A percentile compares a stretch with the other conserved stretches of the same genome.
Evolutionary conservation across 2,329 filamentous ascomycete species (phyloP).

Genomic region (Beauveria pseudobassiana): DNA sequence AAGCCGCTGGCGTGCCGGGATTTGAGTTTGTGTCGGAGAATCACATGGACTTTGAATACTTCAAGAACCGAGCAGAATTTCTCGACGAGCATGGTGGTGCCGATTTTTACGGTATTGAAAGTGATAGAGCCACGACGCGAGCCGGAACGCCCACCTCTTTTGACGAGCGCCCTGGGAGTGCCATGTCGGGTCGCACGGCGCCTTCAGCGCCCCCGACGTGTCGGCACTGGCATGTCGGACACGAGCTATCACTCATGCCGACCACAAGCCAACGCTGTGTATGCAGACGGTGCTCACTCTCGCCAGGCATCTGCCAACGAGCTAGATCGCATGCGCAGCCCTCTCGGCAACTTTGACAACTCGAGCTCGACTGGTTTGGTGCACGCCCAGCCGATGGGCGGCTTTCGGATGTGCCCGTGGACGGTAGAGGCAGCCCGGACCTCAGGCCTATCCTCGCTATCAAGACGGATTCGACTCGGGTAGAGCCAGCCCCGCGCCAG

Average conservation of each 20-base stretch:
- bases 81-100: slow-evolving; percentile 79
- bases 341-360: slow-evolving; percentile 44
- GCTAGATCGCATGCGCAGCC: slow-evolving; percentile 32
- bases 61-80: slow-evolving; percentile 85
- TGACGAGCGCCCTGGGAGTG: slow-evolving; percentile 45
- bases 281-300: neutral
- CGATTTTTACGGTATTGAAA: slow-evolving; percentile 55
- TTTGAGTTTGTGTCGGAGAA: slow-evolving; percentile 87
- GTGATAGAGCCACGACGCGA: slow-evolving; percentile 34
- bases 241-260: slow-evolving; percentile 25
- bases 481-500: neutral
- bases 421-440: slow-evolving; percentile 17
- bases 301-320: slow-evolving; percentile 9
- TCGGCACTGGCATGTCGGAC: slow-evolving; percentile 16
- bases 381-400: slow-evolving; percentile 35
- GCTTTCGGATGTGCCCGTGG: slow-evolving; percentile 15
- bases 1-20: slow-evolving; percentile 48
- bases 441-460: neutral
- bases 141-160: slow-evolving; percentile 54
- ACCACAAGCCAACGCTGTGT: neutral
- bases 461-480: neutral
- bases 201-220: slow-evolving; percentile 20
- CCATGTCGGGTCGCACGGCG: slow-evolving; percentile 26
- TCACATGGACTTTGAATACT: slow-evolving; percentile 84
- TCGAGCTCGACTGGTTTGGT: slow-evolving; percentile 48